Evolutionary conservation across 2,329 filamentous ascomycete genomes (phyloP), one percentile per base, ranked within the genome.

Genomic region (Mycosphaerella arachidis): DNA sequence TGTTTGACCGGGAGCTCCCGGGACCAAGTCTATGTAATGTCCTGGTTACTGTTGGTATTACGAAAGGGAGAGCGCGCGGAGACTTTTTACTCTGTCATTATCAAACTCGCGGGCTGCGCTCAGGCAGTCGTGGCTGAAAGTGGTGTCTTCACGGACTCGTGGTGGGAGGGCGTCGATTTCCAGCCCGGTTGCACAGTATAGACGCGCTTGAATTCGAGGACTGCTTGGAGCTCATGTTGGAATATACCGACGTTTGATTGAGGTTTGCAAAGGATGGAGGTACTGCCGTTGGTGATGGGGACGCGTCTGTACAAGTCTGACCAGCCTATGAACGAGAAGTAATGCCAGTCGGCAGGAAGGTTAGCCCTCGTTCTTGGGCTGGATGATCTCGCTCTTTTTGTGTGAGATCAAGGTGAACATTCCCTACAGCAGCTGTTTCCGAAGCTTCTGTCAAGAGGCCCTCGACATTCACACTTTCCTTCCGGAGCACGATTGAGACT

Each of bases 101-200:
- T 59, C 57, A 27, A 59, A 59, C 37, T 59, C 53, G 24, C 51
- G 43, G 6, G 57, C 53, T 6, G 53, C 37, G 30, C 46, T 56
- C 29, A 59, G 46, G 37, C 56, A 59, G 37, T 59, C 57, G 24
- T 59, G 57, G 20, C 45, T 56, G 16, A 59, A 48, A 3, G 51
- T 55, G 16, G 57, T 59, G n/a, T 59, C 57, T 30, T 59, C 57
- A 5, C 57, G 13, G 6, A 59, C 30, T 20, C 57, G 45, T 30
- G 53, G 52, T 1, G 53, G 57, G 12, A 59, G 31, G 2, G 57
- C 24, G 20, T 29, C 33, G 13, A 59, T 52, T 56, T 55, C 53
- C 53, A 59, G 45, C 35, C 33, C 57, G 46, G 56, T 1, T 20
- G 29, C 6, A 53, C 33, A 3, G 37, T 56, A 18, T 29, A 37